phyloP scores from a whole-genome alignment of 371 early-diverging fungal genomes.

The Lichtheimia hyalospora region DNA sequence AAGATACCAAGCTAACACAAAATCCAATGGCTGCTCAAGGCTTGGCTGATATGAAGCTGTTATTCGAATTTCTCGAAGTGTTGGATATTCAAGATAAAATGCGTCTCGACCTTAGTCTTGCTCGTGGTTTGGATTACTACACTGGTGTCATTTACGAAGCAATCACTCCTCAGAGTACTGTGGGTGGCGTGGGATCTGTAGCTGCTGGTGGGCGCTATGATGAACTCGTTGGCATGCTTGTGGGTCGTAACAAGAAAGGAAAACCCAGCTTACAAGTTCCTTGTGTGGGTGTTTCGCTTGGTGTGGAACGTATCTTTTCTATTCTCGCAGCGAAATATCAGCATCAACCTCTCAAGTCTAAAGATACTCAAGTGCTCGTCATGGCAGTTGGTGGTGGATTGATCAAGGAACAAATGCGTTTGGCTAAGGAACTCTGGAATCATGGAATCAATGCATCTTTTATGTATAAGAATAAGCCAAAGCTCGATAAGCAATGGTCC shows the following conservation, averaged over 20 bases:
- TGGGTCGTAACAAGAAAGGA: constrained; percentile 61
- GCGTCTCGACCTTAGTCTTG: constrained; percentile 93
- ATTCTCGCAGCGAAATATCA: constrained; percentile 70
- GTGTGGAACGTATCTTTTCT: constrained; percentile 97
- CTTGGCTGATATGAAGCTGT: constrained; percentile 82
- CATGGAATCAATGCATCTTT: constrained; percentile 77
- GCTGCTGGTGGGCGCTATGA: constrained; percentile 99
- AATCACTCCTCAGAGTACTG: constrained; percentile 63
- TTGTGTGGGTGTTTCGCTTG: constrained; percentile 98
- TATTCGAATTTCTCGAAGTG: constrained; percentile 87
- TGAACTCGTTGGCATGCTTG: constrained; percentile 95
- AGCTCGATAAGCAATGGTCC: constrained; percentile 80
- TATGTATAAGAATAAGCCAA: constrained; percentile 89
- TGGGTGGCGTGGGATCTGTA: constrained; percentile 94
- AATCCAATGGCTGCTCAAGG: constrained; percentile 83
- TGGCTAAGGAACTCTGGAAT: constrained; percentile 90
- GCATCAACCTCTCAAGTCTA: constrained; percentile 68
- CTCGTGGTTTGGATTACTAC: constrained; percentile 99
- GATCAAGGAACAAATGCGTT: constrained; percentile 88
- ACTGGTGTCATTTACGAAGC: constrained; percentile 99
- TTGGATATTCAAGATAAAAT: constrained; percentile 74
- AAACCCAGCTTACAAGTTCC: constrained; percentile 76
- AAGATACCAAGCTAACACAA: constrained; percentile 58
- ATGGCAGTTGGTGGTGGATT: constrained; percentile 79
- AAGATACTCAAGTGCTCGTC: constrained; percentile 86